Conservation (phyloP, 2,329 filamentous ascomycete genomes). For the Helicocarpus griseus region DNA sequence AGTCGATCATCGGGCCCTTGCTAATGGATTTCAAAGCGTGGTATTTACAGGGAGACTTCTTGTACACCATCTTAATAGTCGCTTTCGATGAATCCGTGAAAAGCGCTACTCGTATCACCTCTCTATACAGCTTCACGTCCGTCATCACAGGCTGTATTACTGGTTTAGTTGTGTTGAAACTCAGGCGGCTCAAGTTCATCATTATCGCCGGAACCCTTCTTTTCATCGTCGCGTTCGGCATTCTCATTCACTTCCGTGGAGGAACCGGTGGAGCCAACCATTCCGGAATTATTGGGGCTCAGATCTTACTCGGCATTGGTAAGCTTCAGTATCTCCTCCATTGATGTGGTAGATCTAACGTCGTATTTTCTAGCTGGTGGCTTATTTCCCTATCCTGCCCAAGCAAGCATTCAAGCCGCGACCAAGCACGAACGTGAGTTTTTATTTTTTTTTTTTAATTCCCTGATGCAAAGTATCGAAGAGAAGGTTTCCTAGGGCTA, state of each 20-base stretch:
- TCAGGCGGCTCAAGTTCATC: slow-evolving; percentile 54
- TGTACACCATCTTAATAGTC: slow-evolving; percentile 54
- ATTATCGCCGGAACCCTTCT: slow-evolving; percentile 51
- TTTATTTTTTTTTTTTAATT: not conserved
- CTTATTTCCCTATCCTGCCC: slow-evolving; percentile 47
- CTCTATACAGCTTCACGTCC: slow-evolving; percentile 50
- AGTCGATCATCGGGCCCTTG: no score
- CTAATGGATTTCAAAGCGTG: slow-evolving; percentile 38
- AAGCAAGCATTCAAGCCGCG: slow-evolving; percentile 43
- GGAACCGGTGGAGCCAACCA: slow-evolving; percentile 34
- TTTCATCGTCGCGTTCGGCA: slow-evolving; percentile 56
- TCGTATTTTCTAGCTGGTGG: slow-evolving; percentile 38
- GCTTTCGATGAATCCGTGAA: slow-evolving; percentile 50
- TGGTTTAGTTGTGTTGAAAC: slow-evolving; percentile 47
- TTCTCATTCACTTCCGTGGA: slow-evolving; percentile 56
- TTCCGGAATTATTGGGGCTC: slow-evolving; percentile 52
- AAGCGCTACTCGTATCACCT: slow-evolving; percentile 49
- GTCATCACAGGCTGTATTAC: slow-evolving; percentile 49
- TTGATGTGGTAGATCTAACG: not conserved
- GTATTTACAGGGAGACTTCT: slow-evolving; percentile 55
- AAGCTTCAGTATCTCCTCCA: slow-evolving; percentile 4
- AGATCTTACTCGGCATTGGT: slow-evolving; percentile 52
- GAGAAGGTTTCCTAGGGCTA: not conserved
- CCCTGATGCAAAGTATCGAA: slow-evolving; percentile 5
- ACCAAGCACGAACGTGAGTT: slow-evolving; percentile 38